Conservation (phyloP, 257 asterid genomes). For the Ligustrum vulgare region DNA sequence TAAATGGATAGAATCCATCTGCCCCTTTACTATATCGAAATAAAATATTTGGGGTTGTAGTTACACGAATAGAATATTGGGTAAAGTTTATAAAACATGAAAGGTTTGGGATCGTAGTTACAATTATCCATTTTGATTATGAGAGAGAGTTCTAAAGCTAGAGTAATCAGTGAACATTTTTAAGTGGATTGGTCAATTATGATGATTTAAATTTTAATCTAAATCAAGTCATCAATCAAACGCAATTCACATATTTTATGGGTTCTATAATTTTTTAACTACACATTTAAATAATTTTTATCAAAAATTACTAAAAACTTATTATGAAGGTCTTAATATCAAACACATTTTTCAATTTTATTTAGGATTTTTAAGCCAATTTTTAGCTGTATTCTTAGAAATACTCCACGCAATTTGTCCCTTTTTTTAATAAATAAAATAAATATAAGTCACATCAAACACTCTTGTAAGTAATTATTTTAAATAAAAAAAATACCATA, state of each 20-base stretch:
- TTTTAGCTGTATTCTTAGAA: neutral
- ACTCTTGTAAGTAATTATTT: neutral
- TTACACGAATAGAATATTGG: too few species aligned
- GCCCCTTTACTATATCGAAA: too few species aligned
- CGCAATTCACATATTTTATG: too few species aligned
- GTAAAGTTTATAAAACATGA: too few species aligned
- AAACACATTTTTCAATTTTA: constrained; percentile 1
- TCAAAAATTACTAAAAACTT: too few species aligned
- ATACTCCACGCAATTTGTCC: constrained; percentile 5
- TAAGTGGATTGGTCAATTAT: neutral
- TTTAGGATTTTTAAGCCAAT: neutral
- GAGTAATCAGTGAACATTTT: neutral
- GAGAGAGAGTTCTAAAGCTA: neutral
- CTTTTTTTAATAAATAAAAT: constrained; percentile 1
- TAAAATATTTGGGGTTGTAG: too few species aligned
- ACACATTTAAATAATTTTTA: too few species aligned
- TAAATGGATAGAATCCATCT: too few species aligned
- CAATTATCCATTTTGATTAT: too few species aligned
- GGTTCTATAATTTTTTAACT: too few species aligned
- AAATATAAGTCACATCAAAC: constrained; percentile 7
- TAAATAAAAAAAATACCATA: neutral
- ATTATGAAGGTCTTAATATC: neutral
- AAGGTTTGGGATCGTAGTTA: too few species aligned
- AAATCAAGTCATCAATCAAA: too few species aligned
- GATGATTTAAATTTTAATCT: neutral